phyloP scores from a whole-genome alignment of 73 alveolate genomes.

The Paramecium tetraurelia region DNA sequence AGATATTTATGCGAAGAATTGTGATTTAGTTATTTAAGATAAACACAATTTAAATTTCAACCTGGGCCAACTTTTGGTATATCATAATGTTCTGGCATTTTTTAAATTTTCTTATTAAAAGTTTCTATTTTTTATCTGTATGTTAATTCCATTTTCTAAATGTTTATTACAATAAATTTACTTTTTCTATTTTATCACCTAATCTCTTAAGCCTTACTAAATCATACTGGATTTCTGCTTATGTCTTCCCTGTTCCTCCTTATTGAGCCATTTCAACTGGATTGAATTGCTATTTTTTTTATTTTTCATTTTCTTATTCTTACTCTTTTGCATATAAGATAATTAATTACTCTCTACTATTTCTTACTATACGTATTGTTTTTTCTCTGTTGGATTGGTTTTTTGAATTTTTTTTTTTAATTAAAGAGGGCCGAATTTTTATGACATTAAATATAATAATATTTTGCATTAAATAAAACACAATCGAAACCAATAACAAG shows the following conservation, averaged over 20 bases:
- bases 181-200: conserved; percentile 19
- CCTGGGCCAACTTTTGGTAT: conserved; percentile 75
- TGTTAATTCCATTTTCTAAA: conserved; percentile 13
- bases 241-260: background rate
- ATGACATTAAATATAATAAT: background rate
- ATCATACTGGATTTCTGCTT: conserved; percentile 1
- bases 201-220: conserved; percentile 18
- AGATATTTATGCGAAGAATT: background rate
- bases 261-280: background rate
- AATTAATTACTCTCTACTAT: background rate
- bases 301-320: background rate
- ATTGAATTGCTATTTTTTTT: background rate
- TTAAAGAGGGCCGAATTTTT: background rate
- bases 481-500: background rate
- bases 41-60: background rate
- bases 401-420: background rate
- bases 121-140: conserved; percentile 67
- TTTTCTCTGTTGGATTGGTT: background rate
- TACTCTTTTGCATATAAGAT: background rate
- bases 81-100: conserved; percentile 70
- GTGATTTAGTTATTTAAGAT: background rate
- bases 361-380: background rate
- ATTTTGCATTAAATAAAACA: background rate
- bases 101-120: conserved; percentile 62
- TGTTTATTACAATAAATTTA: background rate